Conservation (phyloP, 441 rosid genomes). For the Gossypium trilobum region DNA sequence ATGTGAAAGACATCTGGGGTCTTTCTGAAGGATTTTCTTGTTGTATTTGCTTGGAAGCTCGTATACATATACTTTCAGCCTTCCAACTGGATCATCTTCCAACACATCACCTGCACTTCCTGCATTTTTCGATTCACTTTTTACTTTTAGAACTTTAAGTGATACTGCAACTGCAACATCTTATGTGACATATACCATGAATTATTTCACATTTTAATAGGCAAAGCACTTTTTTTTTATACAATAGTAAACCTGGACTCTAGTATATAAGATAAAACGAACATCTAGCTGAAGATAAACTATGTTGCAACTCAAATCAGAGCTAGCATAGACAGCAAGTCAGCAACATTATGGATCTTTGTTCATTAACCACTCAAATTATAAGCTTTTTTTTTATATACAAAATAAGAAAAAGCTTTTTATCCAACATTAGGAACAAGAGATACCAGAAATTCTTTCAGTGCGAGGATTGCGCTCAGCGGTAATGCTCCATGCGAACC, state of each 20-base stretch:
- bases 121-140: slow-evolving; percentile 25
- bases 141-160: not conserved
- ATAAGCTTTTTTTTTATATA: not conserved
- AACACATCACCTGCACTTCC: slow-evolving; percentile 91
- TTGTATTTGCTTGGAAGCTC: slow-evolving; percentile 90
- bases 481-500: slow-evolving; percentile 17
- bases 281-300: not conserved
- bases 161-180: not conserved
- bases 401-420: too few species aligned
- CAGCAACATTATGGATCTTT: not conserved
- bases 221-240: not conserved
- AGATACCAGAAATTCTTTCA: slow-evolving; percentile 65
- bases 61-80: slow-evolving; percentile 68
- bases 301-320: not conserved
- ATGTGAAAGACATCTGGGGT: slow-evolving; percentile 77
- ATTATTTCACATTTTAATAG: too few species aligned
- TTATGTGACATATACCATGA: too few species aligned
- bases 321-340: not conserved
- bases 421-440: not conserved
- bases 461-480: slow-evolving; percentile 42
- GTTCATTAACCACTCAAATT: not conserved
- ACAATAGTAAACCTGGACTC: not conserved
- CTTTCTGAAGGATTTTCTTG: slow-evolving; percentile 77
- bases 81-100: slow-evolving; percentile 91
- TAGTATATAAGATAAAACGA: not conserved